phyloP scores from a whole-genome alignment of 306 rosid species.

The Begonia peltatifolia region DNA sequence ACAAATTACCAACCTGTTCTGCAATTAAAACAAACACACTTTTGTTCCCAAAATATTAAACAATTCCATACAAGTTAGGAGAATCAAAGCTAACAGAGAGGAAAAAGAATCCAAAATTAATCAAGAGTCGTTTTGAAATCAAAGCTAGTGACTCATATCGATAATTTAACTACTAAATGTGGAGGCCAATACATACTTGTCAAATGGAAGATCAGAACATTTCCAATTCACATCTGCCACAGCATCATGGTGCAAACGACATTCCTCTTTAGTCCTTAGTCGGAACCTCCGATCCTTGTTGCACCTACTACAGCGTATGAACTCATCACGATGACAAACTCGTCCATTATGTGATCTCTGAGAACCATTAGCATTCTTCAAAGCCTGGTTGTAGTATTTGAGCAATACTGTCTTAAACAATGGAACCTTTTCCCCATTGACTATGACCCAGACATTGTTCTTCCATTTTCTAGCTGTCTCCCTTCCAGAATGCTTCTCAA shows the following conservation, averaged over 20 bases:
- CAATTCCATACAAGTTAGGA: too few relatives aligned
- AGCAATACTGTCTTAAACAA: conserved; percentile 73
- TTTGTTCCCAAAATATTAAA: too few relatives aligned
- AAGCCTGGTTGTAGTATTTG: conserved; percentile 73
- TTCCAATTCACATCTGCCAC: conserved; percentile 67
- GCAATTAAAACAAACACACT: too few relatives aligned
- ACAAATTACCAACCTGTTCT: too few relatives aligned
- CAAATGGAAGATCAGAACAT: conserved; percentile 72
- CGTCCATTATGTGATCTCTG: conserved; percentile 56
- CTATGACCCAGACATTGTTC: conserved; percentile 88
- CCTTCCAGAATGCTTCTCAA: conserved; percentile 98
- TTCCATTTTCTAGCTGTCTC: conserved; percentile 98
- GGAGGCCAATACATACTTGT: conserved; percentile 46
- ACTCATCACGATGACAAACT: conserved; percentile 79
- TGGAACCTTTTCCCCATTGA: conserved; percentile 82
- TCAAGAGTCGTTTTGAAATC: too few relatives aligned
- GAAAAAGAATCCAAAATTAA: too few relatives aligned
- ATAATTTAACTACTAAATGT: too few relatives aligned
- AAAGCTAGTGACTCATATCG: too few relatives aligned
- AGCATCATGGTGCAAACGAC: conserved; percentile 83
- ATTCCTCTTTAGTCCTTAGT: conserved; percentile 79
- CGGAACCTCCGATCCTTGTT: conserved; percentile 87
- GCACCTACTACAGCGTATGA: conserved; percentile 60
- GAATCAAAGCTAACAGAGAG: too few relatives aligned
- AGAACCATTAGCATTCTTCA: conserved; percentile 52